phyloP scores from a whole-genome alignment of 176 grass and related monocot species.

The Triticum dicoccoides region DNA sequence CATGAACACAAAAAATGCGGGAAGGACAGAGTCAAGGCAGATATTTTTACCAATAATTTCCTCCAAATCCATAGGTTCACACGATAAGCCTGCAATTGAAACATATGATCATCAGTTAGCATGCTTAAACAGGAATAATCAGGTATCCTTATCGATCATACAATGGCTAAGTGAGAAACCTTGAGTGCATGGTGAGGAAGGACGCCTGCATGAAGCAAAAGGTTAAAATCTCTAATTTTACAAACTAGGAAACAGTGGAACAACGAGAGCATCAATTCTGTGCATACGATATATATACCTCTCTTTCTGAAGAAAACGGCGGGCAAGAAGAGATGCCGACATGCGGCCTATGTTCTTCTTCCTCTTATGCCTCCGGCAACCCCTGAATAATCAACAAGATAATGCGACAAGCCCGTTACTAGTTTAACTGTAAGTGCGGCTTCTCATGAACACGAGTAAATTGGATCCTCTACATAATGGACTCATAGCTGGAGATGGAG shows the following conservation, averaged over 20 bases:
- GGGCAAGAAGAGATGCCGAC: conserved; percentile 14
- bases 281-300: background rate
- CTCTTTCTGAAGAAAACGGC: background rate
- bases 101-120: background rate
- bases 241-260: background rate
- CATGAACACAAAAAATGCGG: background rate
- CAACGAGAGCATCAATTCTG: background rate
- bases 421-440: background rate
- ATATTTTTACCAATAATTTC: background rate
- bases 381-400: background rate
- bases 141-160: background rate
- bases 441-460: background rate
- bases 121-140: background rate
- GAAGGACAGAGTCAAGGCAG: background rate
- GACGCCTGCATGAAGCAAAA: conserved; percentile 3
- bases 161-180: background rate
- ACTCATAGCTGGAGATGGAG: background rate
- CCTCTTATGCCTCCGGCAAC: background rate
- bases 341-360: background rate
- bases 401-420: background rate
- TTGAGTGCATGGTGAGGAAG: background rate
- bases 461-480: background rate
- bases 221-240: background rate
- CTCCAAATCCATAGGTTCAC: background rate
- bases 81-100: background rate